Evolutionary conservation across 768 basidiomycete species (phyloP), one percentile per base, ranked within the genome.

Genomic region (Naganishia vishniacii): DNA sequence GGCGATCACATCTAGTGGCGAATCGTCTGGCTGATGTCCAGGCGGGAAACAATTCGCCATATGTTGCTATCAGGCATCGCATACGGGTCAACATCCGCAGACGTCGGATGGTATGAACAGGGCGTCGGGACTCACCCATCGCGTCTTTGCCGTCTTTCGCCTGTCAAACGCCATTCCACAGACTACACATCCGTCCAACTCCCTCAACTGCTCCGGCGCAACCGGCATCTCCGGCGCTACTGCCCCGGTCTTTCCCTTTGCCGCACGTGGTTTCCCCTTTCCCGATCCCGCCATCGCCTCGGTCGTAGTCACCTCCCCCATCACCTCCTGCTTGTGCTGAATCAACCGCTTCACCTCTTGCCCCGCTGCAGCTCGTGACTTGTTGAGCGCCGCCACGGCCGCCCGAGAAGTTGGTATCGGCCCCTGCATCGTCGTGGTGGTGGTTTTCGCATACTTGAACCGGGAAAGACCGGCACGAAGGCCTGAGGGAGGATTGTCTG

Each of bases 71-170:
- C 41, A n/a, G 25, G 15, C 20, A n/a, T 1, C 12, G 29, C 32
- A 25, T n/a, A 7, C 29, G 18, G 20, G 15, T 18, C 9, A 26
- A 7, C 32, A 23, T 3, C 51, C 34, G 3, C n/a, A 3, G 9
- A 41, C 4, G n/a, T 45, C 20, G 34, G 18, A 23, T 13, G 9
- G 25, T 9, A n/a, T 13, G 15, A 4, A 18, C 7, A n/a, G 18
- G 18, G n/a, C n/a, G n/a, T n/a, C 20, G n/a, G 9, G n/a, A 65
- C 64, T 53, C 44, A 66, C 65, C 65, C 65, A 66, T 62, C 61
- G 61, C 29, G 65, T 66, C 51, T 66, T 66, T 4, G 51, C 37
- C 28, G 51, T 51, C 60, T 56, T 44, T 34, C 65, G 37, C 25
- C 37, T 15, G 25, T 32, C 32, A 60, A 60, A 66, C 18, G 16